Evolutionary conservation across 2,329 filamentous ascomycete genomes (phyloP).

Genomic region (Davidsoniella virescens): DNA sequence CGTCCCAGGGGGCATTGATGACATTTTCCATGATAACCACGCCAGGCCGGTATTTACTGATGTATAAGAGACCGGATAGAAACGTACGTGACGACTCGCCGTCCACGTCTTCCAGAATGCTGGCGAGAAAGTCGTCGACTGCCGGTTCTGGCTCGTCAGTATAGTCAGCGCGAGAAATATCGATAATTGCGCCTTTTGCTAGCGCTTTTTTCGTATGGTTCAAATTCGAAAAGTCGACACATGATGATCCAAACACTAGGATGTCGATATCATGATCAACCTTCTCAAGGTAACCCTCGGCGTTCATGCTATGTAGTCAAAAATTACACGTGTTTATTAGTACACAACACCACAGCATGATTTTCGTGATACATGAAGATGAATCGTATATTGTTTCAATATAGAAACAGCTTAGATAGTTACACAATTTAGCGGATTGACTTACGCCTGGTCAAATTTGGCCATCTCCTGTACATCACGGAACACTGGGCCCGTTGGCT

Average conservation of each 20-base stretch:
- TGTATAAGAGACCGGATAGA: slow-evolving; percentile 41
- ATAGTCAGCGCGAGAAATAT: slow-evolving; percentile 24
- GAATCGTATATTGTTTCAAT: not conserved
- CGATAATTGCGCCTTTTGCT: slow-evolving; percentile 27
- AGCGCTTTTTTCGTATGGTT: slow-evolving; percentile 35
- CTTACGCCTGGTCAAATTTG: slow-evolving; percentile 29
- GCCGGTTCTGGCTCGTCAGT: not conserved
- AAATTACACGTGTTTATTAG: not conserved
- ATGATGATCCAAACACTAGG: slow-evolving; percentile 57
- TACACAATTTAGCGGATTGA: slow-evolving; percentile 9
- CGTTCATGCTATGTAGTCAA: slow-evolving; percentile 36
- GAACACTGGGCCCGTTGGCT: slow-evolving; percentile 32
- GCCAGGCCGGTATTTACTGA: slow-evolving; percentile 35
- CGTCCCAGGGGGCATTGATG: slow-evolving; percentile 38
- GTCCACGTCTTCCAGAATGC: slow-evolving; percentile 34
- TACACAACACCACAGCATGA: not conserved
- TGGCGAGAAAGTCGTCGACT: slow-evolving; percentile 28
- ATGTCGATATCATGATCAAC: slow-evolving; percentile 47
- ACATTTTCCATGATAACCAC: slow-evolving; percentile 64
- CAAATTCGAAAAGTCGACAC: slow-evolving; percentile 55
- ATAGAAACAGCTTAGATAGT: not conserved
- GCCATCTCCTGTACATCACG: slow-evolving; percentile 42
- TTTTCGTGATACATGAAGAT: not conserved
- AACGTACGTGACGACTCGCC: slow-evolving; percentile 55
- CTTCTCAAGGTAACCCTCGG: slow-evolving; percentile 40